Conservation (phyloP, 352 stramenopile genomes). For the Phytophthora ohioensis region DNA sequence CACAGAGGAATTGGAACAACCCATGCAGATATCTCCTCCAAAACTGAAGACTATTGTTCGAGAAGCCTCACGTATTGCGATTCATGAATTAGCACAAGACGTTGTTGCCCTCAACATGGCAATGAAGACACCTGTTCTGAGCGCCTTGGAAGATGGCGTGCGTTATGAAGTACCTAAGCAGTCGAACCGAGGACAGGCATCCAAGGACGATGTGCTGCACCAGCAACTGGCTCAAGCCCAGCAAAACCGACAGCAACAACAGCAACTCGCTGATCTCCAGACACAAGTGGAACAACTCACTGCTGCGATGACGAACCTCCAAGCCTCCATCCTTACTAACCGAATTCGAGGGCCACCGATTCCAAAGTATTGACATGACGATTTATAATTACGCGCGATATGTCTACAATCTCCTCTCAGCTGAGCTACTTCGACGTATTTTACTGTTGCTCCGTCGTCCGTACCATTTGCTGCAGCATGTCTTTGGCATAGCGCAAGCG, state of each 20-base stretch:
- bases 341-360: slow-evolving; percentile 27
- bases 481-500: slow-evolving; percentile 95
- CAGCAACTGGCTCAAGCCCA: slow-evolving; percentile 24
- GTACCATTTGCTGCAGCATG: slow-evolving; percentile 95
- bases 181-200: slow-evolving; percentile 36
- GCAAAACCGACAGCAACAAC: slow-evolving; percentile 31
- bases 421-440: slow-evolving; percentile 5
- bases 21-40: slow-evolving; percentile 11
- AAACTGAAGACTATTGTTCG: slow-evolving; percentile 1
- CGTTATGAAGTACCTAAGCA: slow-evolving; percentile 65
- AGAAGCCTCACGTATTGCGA: slow-evolving; percentile 39
- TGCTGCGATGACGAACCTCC: slow-evolving; percentile 45
- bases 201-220: slow-evolving; percentile 14
- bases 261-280: slow-evolving; percentile 49
- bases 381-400: slow-evolving; percentile 48
- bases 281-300: slow-evolving; percentile 55
- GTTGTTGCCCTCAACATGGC: slow-evolving; percentile 39
- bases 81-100: slow-evolving; percentile 56
- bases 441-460: slow-evolving; percentile 38
- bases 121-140: slow-evolving; percentile 36
- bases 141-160: slow-evolving; percentile 57
- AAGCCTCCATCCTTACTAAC: slow-evolving; percentile 36
- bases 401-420: slow-evolving; percentile 31
- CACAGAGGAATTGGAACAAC: slow-evolving; percentile 4
- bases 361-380: slow-evolving; percentile 40